Evolutionary conservation across 1,284 basidiomycete genomes (phyloP), one percentile per base, ranked within the genome.

Genomic region (Crucibulum parvulum): DNA sequence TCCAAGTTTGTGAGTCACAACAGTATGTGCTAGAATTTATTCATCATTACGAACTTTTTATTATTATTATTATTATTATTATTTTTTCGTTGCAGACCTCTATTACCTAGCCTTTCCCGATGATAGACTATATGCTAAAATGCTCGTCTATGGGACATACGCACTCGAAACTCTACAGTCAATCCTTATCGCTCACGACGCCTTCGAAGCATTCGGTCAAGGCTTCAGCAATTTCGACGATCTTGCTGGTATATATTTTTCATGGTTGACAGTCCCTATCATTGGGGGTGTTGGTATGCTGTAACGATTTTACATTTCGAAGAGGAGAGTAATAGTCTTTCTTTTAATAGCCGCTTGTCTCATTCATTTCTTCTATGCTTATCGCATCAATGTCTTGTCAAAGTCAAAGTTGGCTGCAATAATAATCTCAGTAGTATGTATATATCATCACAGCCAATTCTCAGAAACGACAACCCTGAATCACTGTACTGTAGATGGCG

Each of bases 71-170:
- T n/a, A 5, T 31, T 31, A 31, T 5, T 31, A 31, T 31, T 31
- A 4, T 31, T 31, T 31, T 31, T 5, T 31, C 18, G 35, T 15
- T 61, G n/a, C 18, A 69, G 68, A 71, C 48, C 31, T 67, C 10
- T 71, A 69, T 48, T 68, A 69, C 35, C 47, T 65, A 24, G 62
- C 69, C 13, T 71, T 71, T 38, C 68, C 66, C 10, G 57, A 63
- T 1, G 69, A 71, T 48, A 53, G 51, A 38, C 9, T 47, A 2
- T 24, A 37, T 2, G 56, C 47, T 34, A 68, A 69, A 54, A 16
- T 7, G n/a, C 59, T 69, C 10, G 68, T 69, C 6, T 65, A 64
- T 41, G 35, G 47, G 13, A 35, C 66, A 9, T 71, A 62, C 39
- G 15, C 61, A 2, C 37, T 67, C 11, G 64, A 62, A 41, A 18